Percentiles rank a stretch among this genome's conserved stretches.
These are phyloP conservation scores for Groenewaldozyma auringiensis DNA, from an alignment of 1,139 yeast species.

Conservation along the genomic window DNA sequence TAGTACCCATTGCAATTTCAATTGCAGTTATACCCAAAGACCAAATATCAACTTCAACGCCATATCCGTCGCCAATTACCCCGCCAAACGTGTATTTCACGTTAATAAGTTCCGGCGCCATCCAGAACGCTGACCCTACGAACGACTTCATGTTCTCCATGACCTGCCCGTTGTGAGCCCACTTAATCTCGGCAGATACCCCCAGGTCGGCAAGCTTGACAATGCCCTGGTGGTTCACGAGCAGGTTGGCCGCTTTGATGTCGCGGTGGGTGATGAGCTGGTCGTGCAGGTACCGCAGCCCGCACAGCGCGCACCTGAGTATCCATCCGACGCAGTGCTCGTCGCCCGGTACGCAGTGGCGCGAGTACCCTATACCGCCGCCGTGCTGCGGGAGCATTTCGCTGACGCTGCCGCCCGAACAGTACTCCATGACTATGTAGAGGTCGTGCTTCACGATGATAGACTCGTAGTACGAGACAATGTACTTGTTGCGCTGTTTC, in stretches of 20 bases:
- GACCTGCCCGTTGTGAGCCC: slow-evolving; percentile 31
- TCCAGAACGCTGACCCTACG: slow-evolving; percentile 97
- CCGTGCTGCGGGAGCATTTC: neutral
- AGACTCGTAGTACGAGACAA: slow-evolving; percentile 51
- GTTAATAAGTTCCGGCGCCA: slow-evolving; percentile 89
- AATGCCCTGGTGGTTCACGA: slow-evolving; percentile 53
- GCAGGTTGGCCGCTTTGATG: slow-evolving; percentile 72
- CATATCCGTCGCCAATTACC: slow-evolving; percentile 64
- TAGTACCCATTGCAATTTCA: slow-evolving; percentile 88
- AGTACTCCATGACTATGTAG: slow-evolving; percentile 89
- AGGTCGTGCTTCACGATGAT: slow-evolving; percentile 45
- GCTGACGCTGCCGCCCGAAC: slow-evolving; percentile 70
- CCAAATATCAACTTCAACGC: slow-evolving; percentile 87
- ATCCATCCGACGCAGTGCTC: slow-evolving; percentile 28
- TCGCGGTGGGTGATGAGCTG: slow-evolving; percentile 80
- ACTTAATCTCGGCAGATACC: slow-evolving; percentile 76
- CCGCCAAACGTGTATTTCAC: neutral
- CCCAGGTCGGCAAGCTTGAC: slow-evolving; percentile 95
- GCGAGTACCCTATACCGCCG: neutral
- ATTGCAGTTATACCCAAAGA: slow-evolving; percentile 82
- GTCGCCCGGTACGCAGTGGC: slow-evolving; percentile 4
- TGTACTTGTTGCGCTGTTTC: slow-evolving; percentile 52
- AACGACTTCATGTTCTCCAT: slow-evolving; percentile 54
- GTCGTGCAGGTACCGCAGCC: slow-evolving; percentile 59
- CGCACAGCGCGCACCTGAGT: slow-evolving; percentile 45